Evolutionary conservation across 2,329 filamentous ascomycete species (phyloP), one percentile per base, ranked within the genome.

Genomic region (Colletotrichum tofieldiae): DNA sequence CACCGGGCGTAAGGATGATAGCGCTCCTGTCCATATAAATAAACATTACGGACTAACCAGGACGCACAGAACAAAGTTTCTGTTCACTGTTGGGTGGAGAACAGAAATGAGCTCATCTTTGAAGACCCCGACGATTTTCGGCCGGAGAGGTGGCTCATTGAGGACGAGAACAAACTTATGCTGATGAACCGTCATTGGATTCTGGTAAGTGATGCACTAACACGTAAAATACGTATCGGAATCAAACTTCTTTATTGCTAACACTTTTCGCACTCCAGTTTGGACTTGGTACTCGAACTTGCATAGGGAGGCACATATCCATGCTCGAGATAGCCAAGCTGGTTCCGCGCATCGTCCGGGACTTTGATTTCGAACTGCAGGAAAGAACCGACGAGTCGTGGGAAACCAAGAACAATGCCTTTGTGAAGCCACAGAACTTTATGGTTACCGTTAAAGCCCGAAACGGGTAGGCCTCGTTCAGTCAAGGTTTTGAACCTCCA

Each of bases 231-330:
- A 59, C 47, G 18, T 14, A 45, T 4, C 4, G 29, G 23, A 26
- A 29, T 5, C 5, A 26, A 26, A 26, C 9, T 32, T 32, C 2
- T 9, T 18, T 18, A 26, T 18, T 14, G 26, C 49, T 52, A 12
- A 52, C 49, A 16, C n/a, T 18, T 29, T 29, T 5, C 49, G 20
- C 49, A 4, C 26, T 52, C 12, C 49, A 43, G 74, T 89, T 89
- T 75, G 87, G 87, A 1, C 84, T 84, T 0, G 87, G 87, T 0
- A 83, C 85, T 1, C 77, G 87, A 70, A 88, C 86, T 0, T 89
- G 87, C 69, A 87, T 89, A 59, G 78, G 78, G 11, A 74, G 72
- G 35, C 63, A 77, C 61, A 62, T 77, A 37, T 82, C 83, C 5
- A 75, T 83, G n/a, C 75, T 86, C 61, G 85, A 86, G 75, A 82